Evolutionary conservation across 805 yeast genomes (phyloP), one percentile per base, ranked within the genome.

Genomic region (Candida andamanensis): DNA sequence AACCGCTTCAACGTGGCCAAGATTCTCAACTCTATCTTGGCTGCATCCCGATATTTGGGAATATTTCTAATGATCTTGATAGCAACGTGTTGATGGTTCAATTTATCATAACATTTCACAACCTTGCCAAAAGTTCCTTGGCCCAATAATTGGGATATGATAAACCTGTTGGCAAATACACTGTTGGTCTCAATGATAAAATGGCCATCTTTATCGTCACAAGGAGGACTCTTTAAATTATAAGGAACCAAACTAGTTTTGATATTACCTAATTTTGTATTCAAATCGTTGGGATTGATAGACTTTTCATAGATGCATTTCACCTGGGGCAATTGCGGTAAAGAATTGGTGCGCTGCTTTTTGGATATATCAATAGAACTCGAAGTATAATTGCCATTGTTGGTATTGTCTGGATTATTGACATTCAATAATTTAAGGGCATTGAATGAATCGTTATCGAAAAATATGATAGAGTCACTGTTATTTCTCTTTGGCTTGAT

Each of bases 51-150:
- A 56, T 92, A 92, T 62, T 94, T 85, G 15, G 87, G 95, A 15
- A 92, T 82, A 14, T 95, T 85, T 36, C 95, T 70, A 30, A 92
- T 92, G 40, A 92, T 84, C 56, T 92, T 92, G 39, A 92, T 82
- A 2, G 99, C 99, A 27, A 86, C 92, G 37, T 68, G 67, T 32
- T 70, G 66, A 17, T 76, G 63, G 27, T 74, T 67, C 13, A 67
- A 58, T 32, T 69, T 63, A 52, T 92, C 97, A 44, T 69, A 70
- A n/a, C 94, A 92, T 36, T 80, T 78, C 24, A 83, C 80, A 5
- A 87, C 96, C 49, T 84, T 86, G 10, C 95, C 95, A 62, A 85
- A 86, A 1, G 96, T 86, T 10, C 96, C 96, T 49, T 86, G 95
- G 22, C 96, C 96, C 35, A 92, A 63, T 20, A 86, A 60, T 36